Percentiles rank a stretch among this genome's conserved stretches.
phyloP scores from a whole-genome alignment of 2,329 filamentous ascomycete species.

The Aspergillus sp. region DNA sequence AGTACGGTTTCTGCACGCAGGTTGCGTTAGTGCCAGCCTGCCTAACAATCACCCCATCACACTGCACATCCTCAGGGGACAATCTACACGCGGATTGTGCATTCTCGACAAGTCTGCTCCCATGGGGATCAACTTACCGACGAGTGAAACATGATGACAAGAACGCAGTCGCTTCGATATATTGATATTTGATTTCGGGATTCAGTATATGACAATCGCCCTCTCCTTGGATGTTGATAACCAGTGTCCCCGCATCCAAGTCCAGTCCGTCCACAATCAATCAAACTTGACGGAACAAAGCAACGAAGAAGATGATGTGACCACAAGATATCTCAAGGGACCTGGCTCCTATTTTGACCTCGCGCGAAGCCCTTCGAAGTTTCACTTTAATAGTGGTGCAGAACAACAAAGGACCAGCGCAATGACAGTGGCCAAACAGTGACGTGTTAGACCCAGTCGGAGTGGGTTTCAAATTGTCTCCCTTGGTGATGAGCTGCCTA shows the following conservation, averaged over 20 bases:
- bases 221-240: not conserved
- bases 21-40: not conserved
- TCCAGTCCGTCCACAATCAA: not conserved
- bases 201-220: not conserved
- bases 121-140: constrained; percentile 23
- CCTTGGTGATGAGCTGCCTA: constrained; percentile 2
- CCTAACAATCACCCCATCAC: not conserved
- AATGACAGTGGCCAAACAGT: constrained; percentile 5
- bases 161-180: not conserved
- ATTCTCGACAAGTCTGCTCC: not conserved
- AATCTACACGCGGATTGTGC: not conserved
- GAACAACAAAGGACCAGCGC: not conserved
- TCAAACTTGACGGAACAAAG: not conserved
- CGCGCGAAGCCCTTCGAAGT: not conserved
- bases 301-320: not conserved
- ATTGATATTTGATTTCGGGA: not conserved
- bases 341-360: not conserved
- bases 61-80: not conserved
- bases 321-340: not conserved
- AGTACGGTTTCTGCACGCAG: constrained; percentile 71
- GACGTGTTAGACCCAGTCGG: constrained; percentile 16
- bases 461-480: constrained; percentile 1
- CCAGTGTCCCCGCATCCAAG: not conserved
- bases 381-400: not conserved
- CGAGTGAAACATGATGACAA: constrained; percentile 36